Evolutionary conservation across 306 rosid species (phyloP).

Genomic region (Spatholobus suberectus): DNA sequence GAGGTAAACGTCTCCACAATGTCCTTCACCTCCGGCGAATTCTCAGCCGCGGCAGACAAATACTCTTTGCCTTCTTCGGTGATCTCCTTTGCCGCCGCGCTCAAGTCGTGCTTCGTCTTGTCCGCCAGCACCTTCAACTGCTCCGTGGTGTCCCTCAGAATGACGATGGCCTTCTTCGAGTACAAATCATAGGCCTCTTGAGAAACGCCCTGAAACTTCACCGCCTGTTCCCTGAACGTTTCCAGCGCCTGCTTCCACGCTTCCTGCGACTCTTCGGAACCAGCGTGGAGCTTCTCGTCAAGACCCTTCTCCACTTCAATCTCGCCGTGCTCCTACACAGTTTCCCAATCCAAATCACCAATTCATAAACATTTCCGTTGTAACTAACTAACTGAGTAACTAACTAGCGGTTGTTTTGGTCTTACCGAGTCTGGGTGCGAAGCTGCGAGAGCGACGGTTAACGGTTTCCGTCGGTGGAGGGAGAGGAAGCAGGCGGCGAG

Average conservation of each 20-base stretch:
- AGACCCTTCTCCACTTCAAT: constrained; percentile 62
- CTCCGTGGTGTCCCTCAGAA: constrained; percentile 74
- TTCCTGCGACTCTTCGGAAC: constrained; percentile 70
- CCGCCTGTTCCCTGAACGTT: constrained; percentile 84
- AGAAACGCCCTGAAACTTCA: constrained; percentile 72
- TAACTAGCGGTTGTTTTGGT: neutral
- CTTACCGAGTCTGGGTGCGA: constrained; percentile 76
- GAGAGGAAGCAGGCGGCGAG: constrained; percentile 35
- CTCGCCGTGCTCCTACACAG: constrained; percentile 57
- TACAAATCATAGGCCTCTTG: constrained; percentile 84
- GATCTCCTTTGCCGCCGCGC: constrained; percentile 66
- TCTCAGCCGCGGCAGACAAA: constrained; percentile 67
- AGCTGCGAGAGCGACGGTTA: constrained; percentile 55
- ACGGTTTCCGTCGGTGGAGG: constrained; percentile 46
- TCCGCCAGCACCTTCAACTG: constrained; percentile 85
- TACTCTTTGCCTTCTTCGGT: constrained; percentile 81
- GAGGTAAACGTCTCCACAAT: constrained; percentile 74
- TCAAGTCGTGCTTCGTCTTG: constrained; percentile 69
- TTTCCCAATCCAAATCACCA: constrained; percentile 25
- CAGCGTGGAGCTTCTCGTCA: constrained; percentile 42
- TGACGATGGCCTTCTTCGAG: constrained; percentile 73
- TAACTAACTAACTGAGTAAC: neutral
- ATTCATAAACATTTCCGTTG: neutral
- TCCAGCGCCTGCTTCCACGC: constrained; percentile 79
- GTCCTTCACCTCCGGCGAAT: constrained; percentile 86